These are phyloP conservation scores for Cutaneotrichosporon spelunceum DNA, from an alignment of 1,284 basidiomycete genomes.

Conservation along the genomic window DNA sequence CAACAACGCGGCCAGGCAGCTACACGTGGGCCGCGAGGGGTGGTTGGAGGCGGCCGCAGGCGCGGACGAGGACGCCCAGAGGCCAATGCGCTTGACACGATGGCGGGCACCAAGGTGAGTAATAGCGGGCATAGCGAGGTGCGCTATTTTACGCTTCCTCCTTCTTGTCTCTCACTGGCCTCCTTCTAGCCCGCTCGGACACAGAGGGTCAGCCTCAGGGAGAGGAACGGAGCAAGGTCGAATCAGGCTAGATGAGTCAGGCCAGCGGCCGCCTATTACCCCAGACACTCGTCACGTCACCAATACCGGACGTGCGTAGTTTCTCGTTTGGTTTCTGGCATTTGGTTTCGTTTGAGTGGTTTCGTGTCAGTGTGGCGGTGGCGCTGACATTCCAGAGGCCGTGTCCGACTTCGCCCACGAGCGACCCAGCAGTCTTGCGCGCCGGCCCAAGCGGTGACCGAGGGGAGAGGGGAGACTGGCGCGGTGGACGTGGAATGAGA, in stretches of 20 bases:
- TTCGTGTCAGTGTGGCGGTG: not conserved
- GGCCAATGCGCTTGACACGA: slow-evolving; percentile 5
- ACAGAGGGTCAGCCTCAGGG: not conserved
- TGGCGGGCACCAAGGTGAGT: not conserved
- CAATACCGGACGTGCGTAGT: not conserved
- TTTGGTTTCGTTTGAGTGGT: not conserved
- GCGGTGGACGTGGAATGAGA: not conserved
- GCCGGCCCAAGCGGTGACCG: not conserved
- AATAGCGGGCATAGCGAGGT: not conserved
- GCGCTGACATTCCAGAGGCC: slow-evolving; percentile 5
- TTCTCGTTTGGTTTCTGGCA: not conserved
- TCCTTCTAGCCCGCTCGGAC: not conserved
- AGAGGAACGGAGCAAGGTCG: not conserved
- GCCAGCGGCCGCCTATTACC: not conserved
- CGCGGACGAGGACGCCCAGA: slow-evolving; percentile 22
- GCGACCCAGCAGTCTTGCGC: not conserved
- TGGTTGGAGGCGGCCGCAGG: slow-evolving; percentile 32
- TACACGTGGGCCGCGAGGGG: slow-evolving; percentile 31
- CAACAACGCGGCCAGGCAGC: not conserved
- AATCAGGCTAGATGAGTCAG: not conserved
- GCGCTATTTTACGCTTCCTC: no score
- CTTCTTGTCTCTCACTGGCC: not conserved
- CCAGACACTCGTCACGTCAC: not conserved
- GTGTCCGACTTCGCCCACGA: not conserved
- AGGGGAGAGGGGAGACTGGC: not conserved